phyloP scores from a whole-genome alignment of 352 stramenopile genomes.

The Pythium phragmiticola region DNA sequence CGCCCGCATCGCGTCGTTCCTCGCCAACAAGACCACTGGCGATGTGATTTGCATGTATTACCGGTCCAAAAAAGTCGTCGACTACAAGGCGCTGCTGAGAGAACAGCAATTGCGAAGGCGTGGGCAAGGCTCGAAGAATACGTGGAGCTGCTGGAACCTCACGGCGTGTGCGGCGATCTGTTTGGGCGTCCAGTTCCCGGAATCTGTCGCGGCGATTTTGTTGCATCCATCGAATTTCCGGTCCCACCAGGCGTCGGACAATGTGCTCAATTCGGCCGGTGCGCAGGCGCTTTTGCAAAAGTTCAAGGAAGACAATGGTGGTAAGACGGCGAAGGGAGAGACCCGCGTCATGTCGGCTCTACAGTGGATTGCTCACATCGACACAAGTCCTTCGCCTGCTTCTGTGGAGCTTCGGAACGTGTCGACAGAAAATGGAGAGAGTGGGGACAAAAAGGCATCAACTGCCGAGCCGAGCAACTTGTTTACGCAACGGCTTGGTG shows the following conservation, averaged over 20 bases:
- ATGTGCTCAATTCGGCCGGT: constrained; percentile 77
- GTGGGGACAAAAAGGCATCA: background rate
- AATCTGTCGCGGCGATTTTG: constrained; percentile 59
- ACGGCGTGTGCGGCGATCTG: constrained; percentile 79
- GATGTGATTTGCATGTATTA: constrained; percentile 99
- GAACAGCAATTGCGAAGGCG: constrained; percentile 86
- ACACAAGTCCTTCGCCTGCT: constrained; percentile 2
- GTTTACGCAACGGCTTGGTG: constrained; percentile 54
- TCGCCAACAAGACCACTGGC: constrained; percentile 95
- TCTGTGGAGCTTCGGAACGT: constrained; percentile 25
- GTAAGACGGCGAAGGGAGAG: background rate
- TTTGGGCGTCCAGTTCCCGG: constrained; percentile 80
- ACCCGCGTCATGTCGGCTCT: constrained; percentile 20
- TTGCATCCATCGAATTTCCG: constrained; percentile 82
- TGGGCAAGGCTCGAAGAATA: constrained; percentile 84
- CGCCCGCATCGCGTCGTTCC: constrained; percentile 92
- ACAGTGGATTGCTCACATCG: constrained; percentile 27
- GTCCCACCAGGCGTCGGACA: constrained; percentile 84
- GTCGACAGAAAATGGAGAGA: constrained; percentile 9
- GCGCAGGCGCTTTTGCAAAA: constrained; percentile 50
- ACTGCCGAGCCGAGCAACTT: constrained; percentile 33
- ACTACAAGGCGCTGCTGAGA: constrained; percentile 95
- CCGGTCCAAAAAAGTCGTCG: constrained; percentile 96
- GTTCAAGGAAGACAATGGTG: constrained; percentile 8
- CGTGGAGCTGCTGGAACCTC: constrained; percentile 88